A percentile compares a stretch with the other conserved stretches of the same genome.
Conservation (phyloP, 1,284 basidiomycete species). For the Cutaneotrichosporon mucoides region DNA sequence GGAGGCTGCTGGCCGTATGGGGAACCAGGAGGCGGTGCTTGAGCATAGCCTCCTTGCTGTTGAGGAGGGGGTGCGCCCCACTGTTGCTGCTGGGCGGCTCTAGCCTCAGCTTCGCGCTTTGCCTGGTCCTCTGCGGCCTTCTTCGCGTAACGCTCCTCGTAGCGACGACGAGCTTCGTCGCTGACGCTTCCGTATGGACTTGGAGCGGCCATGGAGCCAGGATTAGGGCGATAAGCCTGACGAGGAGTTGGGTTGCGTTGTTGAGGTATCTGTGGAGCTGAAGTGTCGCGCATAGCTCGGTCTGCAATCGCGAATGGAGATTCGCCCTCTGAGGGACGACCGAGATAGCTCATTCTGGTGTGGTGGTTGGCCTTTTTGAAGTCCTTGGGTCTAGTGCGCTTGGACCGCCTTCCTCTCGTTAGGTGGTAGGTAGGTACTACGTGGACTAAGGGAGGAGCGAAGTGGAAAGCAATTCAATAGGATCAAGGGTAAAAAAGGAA, state of each 20-base stretch:
- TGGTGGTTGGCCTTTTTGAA: neutral
- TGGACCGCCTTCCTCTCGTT: too few relatives aligned
- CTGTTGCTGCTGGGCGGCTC: constrained; percentile 16
- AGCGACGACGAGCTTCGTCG: constrained; percentile 44
- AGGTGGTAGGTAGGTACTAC: too few relatives aligned
- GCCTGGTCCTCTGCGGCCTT: constrained; percentile 40
- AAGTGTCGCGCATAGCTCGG: constrained; percentile 43
- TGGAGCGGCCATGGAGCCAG: constrained; percentile 32
- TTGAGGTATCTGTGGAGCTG: constrained; percentile 37
- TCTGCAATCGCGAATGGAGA: constrained; percentile 50
- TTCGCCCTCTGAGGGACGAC: constrained; percentile 45
- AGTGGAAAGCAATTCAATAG: too few relatives aligned
- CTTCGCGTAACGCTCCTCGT: constrained; percentile 45
- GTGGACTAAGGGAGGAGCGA: too few relatives aligned
- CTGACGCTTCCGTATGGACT: constrained; percentile 40
- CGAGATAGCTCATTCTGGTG: constrained; percentile 34
- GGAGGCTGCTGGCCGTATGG: constrained; percentile 11
- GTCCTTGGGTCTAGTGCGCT: neutral
- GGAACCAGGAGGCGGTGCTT: constrained; percentile 2
- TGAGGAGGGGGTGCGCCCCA: constrained; percentile 1
- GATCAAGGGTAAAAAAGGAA: too few relatives aligned
- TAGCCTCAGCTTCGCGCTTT: constrained; percentile 14
- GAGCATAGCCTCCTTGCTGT: constrained; percentile 5
- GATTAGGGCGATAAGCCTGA: constrained; percentile 1
- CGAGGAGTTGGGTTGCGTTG: constrained; percentile 40